Evolutionary conservation across 805 yeast species (phyloP), one percentile per base, ranked within the genome.

Genomic region (Candida piceae): DNA sequence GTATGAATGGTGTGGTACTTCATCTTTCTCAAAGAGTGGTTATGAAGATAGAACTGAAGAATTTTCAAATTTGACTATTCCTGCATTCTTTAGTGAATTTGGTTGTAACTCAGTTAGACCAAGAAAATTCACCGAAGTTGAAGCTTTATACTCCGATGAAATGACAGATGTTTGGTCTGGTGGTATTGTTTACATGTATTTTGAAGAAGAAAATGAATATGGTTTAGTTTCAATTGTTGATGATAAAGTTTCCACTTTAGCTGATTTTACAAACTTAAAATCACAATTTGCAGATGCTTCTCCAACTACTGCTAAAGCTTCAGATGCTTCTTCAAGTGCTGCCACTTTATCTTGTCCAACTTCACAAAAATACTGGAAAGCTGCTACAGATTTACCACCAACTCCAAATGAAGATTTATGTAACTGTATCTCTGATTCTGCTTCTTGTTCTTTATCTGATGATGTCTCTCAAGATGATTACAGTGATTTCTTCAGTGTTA

Each of bases 121-220:
- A 43, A 76, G 96, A 62, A 66, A 70, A 52, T 86, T 86, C 66
- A 69, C 79, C 24, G 95, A 86, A 57, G 84, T 86, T 41, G 72
- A 67, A 12, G 73, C 88, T 4, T 59, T 86, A 7, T 86, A 71
- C 65, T 62, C 78, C 22, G 67, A 63, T 43, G 64, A 84, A 19
- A 86, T 86, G 95, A 81, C 93, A 33, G 84, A 76, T 53, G 89
- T 86, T 35, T 87, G 94, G 93, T 84, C 94, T 29, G 96, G 96
- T 57, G 96, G 96, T 63, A 84, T 86, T 51, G 90, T 84, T 36
- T 86, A 87, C 72, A 84, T 84, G 93, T 86, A 84, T 67, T 84
- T 80, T 60, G 78, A 87, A 68, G 96, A 86, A 64, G 79, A 63
- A 32, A 87, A 87, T 64, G 61, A 84, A 48, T 86, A 85, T 57